A percentile compares a stretch with the other conserved stretches of the same genome.
phyloP scores from a whole-genome alignment of 2,329 filamentous ascomycete genomes.

The Trematosphaeria pertusa region DNA sequence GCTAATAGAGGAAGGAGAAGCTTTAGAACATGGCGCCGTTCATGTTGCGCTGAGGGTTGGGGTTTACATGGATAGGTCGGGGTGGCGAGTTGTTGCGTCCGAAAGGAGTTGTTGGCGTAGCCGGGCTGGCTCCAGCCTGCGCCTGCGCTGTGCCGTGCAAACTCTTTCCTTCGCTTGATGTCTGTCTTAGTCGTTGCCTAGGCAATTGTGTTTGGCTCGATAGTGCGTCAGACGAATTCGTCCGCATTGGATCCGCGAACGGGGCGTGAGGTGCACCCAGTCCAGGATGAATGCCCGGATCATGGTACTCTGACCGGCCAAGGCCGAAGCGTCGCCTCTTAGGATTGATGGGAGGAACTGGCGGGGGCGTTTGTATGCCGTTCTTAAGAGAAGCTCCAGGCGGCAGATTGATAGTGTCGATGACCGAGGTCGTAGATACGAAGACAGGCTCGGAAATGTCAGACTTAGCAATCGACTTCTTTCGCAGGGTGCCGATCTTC shows the following conservation, averaged over 20 bases:
- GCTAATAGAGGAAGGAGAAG: neutral
- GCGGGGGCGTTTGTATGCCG: constrained; percentile 52
- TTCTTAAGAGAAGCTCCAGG: constrained; percentile 62
- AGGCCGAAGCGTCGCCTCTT: constrained; percentile 60
- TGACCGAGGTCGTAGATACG: constrained; percentile 62
- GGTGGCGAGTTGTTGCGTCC: constrained; percentile 41
- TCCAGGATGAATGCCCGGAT: constrained; percentile 48
- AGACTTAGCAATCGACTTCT: constrained; percentile 65
- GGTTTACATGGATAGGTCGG: constrained; percentile 30
- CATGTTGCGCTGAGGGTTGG: constrained; percentile 34
- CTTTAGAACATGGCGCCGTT: constrained; percentile 46
- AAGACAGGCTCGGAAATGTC: constrained; percentile 68
- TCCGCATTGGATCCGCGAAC: constrained; percentile 46
- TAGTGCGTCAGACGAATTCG: constrained; percentile 54
- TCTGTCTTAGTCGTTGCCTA: constrained; percentile 55
- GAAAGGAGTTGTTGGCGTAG: constrained; percentile 35
- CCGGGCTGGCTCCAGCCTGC: constrained; percentile 32
- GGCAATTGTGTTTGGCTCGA: constrained; percentile 43
- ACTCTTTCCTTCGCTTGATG: constrained; percentile 58
- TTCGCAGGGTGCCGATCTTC: constrained; percentile 51
- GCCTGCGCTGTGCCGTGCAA: constrained; percentile 52
- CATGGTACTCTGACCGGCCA: constrained; percentile 47
- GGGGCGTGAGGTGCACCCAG: constrained; percentile 41
- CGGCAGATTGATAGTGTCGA: constrained; percentile 65
- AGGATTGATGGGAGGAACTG: constrained; percentile 67